Conservation (phyloP, 768 basidiomycete genomes). For the Mycena galericulata region DNA sequence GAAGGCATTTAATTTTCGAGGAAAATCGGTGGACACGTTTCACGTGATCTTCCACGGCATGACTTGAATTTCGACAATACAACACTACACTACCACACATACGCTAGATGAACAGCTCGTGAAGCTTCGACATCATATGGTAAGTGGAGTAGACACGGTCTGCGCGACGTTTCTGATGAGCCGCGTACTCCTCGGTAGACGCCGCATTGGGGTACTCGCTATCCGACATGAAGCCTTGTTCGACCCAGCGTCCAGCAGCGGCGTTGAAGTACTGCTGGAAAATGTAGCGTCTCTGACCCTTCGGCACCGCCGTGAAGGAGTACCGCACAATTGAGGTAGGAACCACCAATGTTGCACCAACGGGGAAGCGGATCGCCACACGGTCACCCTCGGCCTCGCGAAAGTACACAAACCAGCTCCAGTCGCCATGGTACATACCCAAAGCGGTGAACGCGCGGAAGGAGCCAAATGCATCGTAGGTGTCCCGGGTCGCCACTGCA, state of each 20-base stretch:
- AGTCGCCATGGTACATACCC: background rate
- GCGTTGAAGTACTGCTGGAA: conserved; percentile 7
- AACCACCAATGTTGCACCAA: background rate
- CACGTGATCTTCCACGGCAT: too few species aligned
- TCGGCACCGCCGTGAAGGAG: background rate
- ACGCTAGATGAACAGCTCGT: too few species aligned
- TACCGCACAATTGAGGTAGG: background rate
- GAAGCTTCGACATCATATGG: too few species aligned
- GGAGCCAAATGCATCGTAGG: background rate
- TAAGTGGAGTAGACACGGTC: too few species aligned
- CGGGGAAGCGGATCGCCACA: background rate
- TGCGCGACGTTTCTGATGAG: background rate
- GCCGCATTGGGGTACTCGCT: background rate
- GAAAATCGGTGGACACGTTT: too few species aligned
- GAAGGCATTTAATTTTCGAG: too few species aligned
- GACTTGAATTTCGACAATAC: too few species aligned
- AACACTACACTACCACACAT: too few species aligned
- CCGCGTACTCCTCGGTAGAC: background rate
- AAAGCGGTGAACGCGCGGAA: background rate
- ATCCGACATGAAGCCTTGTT: background rate
- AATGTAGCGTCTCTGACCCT: background rate
- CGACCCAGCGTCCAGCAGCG: background rate
- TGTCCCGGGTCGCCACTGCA: background rate
- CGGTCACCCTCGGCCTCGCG: background rate
- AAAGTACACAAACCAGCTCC: background rate